Percentiles rank a stretch among this genome's conserved stretches.
Evolutionary conservation across 2,329 filamentous ascomycete genomes (phyloP).

Genomic region (Akanthomyces lecanii): DNA sequence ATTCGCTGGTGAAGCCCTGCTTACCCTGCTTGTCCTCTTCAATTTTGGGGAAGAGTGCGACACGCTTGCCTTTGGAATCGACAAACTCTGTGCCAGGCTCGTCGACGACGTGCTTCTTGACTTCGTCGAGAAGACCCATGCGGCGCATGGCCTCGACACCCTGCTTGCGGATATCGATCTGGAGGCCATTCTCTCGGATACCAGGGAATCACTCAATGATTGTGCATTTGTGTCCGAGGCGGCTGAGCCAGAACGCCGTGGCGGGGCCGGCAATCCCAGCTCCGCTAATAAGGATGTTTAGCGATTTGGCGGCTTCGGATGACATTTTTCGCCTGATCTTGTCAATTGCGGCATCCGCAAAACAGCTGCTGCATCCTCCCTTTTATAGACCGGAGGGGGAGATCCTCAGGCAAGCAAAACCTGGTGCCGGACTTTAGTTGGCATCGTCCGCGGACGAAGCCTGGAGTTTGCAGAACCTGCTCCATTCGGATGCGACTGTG

Average conservation of each 20-base stretch:
- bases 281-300: slow-evolving; percentile 46
- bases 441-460: not conserved
- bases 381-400: not conserved
- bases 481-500: not conserved
- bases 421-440: not conserved
- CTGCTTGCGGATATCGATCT: slow-evolving; percentile 43
- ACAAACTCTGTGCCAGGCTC: slow-evolving; percentile 47
- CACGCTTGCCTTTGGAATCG: slow-evolving; percentile 33
- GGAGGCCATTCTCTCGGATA: slow-evolving; percentile 38
- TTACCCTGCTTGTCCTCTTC: slow-evolving; percentile 33
- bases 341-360: too few relatives aligned
- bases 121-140: slow-evolving; percentile 36
- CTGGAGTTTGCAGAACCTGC: not conserved
- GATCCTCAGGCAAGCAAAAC: not conserved
- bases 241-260: slow-evolving; percentile 38
- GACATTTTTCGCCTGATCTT: not conserved
- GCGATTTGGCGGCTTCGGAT: slow-evolving; percentile 5
- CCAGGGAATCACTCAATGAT: slow-evolving; percentile 37
- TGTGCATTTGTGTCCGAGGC: slow-evolving; percentile 36
- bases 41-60: slow-evolving; percentile 39
- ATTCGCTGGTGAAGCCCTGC: slow-evolving; percentile 50
- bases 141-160: slow-evolving; percentile 35
- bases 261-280: slow-evolving; percentile 43
- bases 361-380: not conserved
- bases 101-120: slow-evolving; percentile 37